Evolutionary conservation across 2,329 filamentous ascomycete genomes (phyloP).

Genomic region (Didymellaceae sp.): DNA sequence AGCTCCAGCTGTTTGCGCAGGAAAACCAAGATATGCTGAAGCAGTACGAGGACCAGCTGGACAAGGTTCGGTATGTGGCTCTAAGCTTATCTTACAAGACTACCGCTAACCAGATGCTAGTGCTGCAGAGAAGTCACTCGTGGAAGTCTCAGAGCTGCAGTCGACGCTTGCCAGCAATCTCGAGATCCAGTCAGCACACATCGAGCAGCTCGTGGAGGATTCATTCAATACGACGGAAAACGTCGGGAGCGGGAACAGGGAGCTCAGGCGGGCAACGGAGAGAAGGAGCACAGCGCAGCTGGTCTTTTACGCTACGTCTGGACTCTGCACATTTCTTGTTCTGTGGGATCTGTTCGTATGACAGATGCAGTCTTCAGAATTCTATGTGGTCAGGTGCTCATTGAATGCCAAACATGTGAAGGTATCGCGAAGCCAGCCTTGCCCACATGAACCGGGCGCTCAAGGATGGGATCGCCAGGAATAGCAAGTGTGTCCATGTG

Average conservation of each 20-base stretch:
- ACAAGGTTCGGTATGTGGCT: slow-evolving; percentile 82
- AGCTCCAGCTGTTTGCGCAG: slow-evolving; percentile 90
- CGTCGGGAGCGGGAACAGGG: slow-evolving; percentile 85
- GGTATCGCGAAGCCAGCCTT: slow-evolving; percentile 4
- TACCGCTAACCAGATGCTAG: slow-evolving; percentile 55
- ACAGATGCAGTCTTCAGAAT: slow-evolving; percentile 9
- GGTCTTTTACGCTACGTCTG: slow-evolving; percentile 56
- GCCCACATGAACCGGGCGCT: slow-evolving; percentile 15
- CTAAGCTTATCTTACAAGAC: not conserved
- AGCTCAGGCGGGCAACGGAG: slow-evolving; percentile 80
- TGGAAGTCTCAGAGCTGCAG: slow-evolving; percentile 93
- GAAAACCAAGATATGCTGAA: slow-evolving; percentile 92
- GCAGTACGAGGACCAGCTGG: slow-evolving; percentile 91
- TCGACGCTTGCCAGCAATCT: slow-evolving; percentile 87
- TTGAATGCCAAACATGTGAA: slow-evolving; percentile 20
- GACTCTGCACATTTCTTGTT: slow-evolving; percentile 55
- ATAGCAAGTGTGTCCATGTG: slow-evolving; percentile 27
- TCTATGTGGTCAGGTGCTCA: slow-evolving; percentile 3
- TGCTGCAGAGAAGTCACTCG: slow-evolving; percentile 84
- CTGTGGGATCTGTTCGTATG: slow-evolving; percentile 59
- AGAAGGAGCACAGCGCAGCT: slow-evolving; percentile 58
- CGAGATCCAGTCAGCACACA: slow-evolving; percentile 82
- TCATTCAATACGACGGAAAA: slow-evolving; percentile 84
- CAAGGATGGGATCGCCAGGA: slow-evolving; percentile 27
- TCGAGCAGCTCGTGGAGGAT: slow-evolving; percentile 86